phyloP scores from a whole-genome alignment of 176 grass and related monocot species.

The Carex myosuroides region DNA sequence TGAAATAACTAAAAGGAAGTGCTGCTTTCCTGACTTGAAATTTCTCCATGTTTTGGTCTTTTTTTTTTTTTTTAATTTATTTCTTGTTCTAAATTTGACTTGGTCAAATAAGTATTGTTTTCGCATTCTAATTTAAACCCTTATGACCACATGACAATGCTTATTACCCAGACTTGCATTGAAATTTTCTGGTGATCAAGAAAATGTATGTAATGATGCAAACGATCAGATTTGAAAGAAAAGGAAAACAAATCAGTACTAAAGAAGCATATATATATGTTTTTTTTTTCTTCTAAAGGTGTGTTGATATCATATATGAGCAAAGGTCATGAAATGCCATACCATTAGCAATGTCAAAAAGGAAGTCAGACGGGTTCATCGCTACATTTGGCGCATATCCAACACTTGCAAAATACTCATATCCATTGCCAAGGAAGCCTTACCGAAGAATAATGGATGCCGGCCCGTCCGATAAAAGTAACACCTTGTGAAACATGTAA shows the following conservation, averaged over 20 bases:
- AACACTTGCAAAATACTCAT: conserved; percentile 32
- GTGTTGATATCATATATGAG: not conserved
- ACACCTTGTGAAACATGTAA: conserved; percentile 49
- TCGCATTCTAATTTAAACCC: not conserved
- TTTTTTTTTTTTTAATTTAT: not conserved
- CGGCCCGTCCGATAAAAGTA: conserved; percentile 37
- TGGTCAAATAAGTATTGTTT: not conserved
- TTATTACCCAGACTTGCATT: not conserved
- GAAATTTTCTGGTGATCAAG: not conserved
- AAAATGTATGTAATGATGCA: not conserved
- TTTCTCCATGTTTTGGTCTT: not conserved
- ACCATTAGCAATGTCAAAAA: conserved; percentile 51
- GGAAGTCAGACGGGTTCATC: conserved; percentile 47
- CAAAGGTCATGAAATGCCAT: not conserved
- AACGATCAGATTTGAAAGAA: not conserved
- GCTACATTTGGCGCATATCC: conserved; percentile 24
- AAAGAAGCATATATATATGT: not conserved
- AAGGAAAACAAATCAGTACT: not conserved
- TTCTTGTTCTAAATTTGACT: not conserved
- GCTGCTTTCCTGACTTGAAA: no score
- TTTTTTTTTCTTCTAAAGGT: not conserved
- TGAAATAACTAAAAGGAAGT: no score
- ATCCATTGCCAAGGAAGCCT: conserved; percentile 25
- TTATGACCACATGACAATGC: not conserved
- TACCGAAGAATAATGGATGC: conserved; percentile 32